Base-by-base conservation (phyloP, 495 filamentous ascomycete species). In the Trichoderma orchidacearum region DNA sequence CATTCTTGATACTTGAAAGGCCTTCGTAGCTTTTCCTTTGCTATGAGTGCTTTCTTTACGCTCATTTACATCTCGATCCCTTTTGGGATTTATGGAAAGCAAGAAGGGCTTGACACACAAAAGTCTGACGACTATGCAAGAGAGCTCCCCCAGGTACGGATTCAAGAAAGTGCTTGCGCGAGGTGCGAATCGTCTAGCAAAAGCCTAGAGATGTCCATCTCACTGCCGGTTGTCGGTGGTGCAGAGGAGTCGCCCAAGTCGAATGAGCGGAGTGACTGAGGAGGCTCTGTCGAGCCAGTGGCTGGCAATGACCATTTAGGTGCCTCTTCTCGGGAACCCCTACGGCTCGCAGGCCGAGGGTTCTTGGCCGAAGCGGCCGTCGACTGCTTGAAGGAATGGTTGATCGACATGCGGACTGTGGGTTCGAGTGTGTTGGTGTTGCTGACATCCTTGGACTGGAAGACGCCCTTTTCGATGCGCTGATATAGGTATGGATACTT, bases 401-500 rank as follows among this genome's bases (percentile, higher is more conserved):
- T n/a, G 31, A 51, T 48, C 28, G 38, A 15, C 25, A 50, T 51
- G 45, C n/a, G 27, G 52, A 75, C 61, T 0, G 66, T 70, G 5
- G 73, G 75, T 54, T 75, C 74, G 28, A 75, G 58, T 6, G 68
- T 28, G 41, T 56, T 59, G 54, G 60, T 67, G 60, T 58, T 45
- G 57, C 30, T 71, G 61, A 18, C 45, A 21, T 58, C 61, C 54
- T 67, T 70, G 52, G 70, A 67, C 55, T 82, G 72, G 28, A 71
- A 64, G 15, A 66, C 64, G 17, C 75, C 77, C 63, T 87, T 93
- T 51, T 84, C 79, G 27, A 75, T 75, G 51, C 63, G 57, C 18
- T 65, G 61, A 59, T 75, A 78, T 41, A 73, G 69, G 34, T 86
- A 80, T 6, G 89, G 87, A 59, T 85, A 90, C 54, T 84, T 85